Base-by-base conservation (phyloP, 768 basidiomycete genomes). In the Lactarius sp. region DNA sequence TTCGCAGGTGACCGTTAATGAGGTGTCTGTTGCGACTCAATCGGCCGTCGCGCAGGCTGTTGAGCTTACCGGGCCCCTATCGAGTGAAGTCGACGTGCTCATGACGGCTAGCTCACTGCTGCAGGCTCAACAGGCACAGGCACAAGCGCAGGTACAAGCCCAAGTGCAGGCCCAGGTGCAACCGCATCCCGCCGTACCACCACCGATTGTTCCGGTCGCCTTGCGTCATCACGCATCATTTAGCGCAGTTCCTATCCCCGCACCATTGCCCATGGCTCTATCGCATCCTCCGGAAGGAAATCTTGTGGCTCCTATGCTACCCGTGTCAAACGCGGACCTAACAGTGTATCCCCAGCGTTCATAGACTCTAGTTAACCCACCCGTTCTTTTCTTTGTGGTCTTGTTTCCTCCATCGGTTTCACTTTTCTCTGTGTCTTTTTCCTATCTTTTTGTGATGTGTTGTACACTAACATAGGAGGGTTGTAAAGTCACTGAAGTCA, bases 11-110 rank as follows among this genome's bases (percentile, higher is more conserved):
- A 83, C 82, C 5, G 81, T 83, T 52, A 80, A 81, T 61, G 83
- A 84, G 60, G 81, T 83, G 22, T 83, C 82, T 6, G 80, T 80
- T 41, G 82, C 81, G 53, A 83, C 91, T 31, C 86, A 90, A 70
- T 82, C 86, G 16, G 91, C 90, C 20, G 90, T 93, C 64, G 92
- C 90, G 39, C 83, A 86, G 71, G 91, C 91, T 44, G 90, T 93
- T 44, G 87, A 87, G 70, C 83, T 86, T 71, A 84, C 85, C 46
- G 88, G 88, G 36, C 83, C 85, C 16, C 73, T 81, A 47, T 87
- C 88, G 41, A 89, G 85, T 59, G 90, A 90, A 70, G 86, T 92
- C 56, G 89, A 92, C 69, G 88, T 92, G 67, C 80, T 92, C 69
- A 85, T 88, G 70, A 85, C 88, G 3, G 88, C 90, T 46, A 79